phyloP scores from a whole-genome alignment of 2,329 filamentous ascomycete species.

The Epichloe hybrida region DNA sequence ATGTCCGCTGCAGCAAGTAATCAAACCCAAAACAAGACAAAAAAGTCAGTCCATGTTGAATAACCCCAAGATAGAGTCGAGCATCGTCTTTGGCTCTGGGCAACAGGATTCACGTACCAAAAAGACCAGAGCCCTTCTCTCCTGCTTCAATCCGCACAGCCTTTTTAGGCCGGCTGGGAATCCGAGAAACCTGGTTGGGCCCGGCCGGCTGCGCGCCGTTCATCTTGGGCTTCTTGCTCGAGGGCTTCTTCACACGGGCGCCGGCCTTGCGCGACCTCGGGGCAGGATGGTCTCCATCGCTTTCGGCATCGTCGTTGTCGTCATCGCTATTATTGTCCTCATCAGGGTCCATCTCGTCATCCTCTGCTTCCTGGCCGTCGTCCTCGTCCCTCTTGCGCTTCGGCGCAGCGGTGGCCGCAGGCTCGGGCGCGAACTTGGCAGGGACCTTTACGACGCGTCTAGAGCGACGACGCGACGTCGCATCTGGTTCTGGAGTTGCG shows the following conservation, averaged over 20 bases:
- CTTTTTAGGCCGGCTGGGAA: slow-evolving; percentile 46
- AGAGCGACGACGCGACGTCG: slow-evolving; percentile 48
- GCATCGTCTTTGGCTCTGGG: neutral
- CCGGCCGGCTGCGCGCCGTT: slow-evolving; percentile 36
- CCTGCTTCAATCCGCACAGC: slow-evolving; percentile 36
- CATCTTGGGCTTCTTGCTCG: slow-evolving; percentile 49
- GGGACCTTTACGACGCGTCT: slow-evolving; percentile 52
- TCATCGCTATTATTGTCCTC: slow-evolving; percentile 20
- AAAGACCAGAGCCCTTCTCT: slow-evolving; percentile 39
- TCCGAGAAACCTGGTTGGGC: slow-evolving; percentile 25
- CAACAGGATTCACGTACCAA: slow-evolving; percentile 28
- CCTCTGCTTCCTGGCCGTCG: slow-evolving; percentile 33
- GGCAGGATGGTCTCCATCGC: slow-evolving; percentile 27
- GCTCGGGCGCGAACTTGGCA: slow-evolving; percentile 44
- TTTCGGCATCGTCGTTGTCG: slow-evolving; percentile 28
- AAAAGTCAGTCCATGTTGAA: neutral
- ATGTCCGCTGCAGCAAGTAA: slow-evolving; percentile 38
- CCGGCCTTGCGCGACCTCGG: slow-evolving; percentile 26
- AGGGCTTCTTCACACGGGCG: slow-evolving; percentile 39
- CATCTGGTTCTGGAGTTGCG: slow-evolving; percentile 29
- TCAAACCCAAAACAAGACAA: slow-evolving; percentile 5
- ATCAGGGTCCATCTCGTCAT: slow-evolving; percentile 34
- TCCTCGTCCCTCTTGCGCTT: slow-evolving; percentile 46
- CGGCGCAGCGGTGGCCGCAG: slow-evolving; percentile 23
- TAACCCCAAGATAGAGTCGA: neutral